Conservation (phyloP, 805 yeast species). For the Wickerhamomyces rabaulensis region DNA sequence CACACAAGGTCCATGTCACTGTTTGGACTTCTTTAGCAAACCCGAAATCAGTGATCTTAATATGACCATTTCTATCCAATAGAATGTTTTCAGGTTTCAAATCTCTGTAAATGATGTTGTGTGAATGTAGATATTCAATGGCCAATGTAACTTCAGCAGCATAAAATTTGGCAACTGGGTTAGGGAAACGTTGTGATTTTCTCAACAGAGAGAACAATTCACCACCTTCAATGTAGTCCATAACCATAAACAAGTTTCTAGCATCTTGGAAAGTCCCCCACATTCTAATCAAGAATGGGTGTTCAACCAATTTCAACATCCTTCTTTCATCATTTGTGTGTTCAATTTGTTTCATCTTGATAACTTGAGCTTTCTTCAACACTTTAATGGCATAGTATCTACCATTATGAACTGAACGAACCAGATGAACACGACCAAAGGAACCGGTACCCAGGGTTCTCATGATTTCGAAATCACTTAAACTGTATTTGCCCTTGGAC, state of each 20-base stretch:
- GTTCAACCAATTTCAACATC: constrained; percentile 80
- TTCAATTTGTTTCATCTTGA: constrained; percentile 90
- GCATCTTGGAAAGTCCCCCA: constrained; percentile 97
- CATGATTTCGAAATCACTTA: constrained; percentile 75
- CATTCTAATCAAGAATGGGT: constrained; percentile 87
- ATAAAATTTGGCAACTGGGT: constrained; percentile 93
- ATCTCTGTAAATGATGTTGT: constrained; percentile 85
- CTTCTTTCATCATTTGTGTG: constrained; percentile 94
- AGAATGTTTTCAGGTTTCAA: constrained; percentile 90
- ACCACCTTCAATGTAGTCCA: constrained; percentile 97
- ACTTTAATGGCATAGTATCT: constrained; percentile 92
- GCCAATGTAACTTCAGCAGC: constrained; percentile 89
- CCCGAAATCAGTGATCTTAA: constrained; percentile 90
- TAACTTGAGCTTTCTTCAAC: constrained; percentile 79
- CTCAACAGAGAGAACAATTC: constrained; percentile 82
- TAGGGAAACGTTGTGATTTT: constrained; percentile 87
- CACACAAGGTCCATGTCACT: constrained; percentile 91
- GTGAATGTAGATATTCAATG: constrained; percentile 78
- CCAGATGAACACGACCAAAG: constrained; percentile 90
- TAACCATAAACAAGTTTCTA: constrained; percentile 80
- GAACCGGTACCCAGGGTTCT: constrained; percentile 94
- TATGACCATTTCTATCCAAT: constrained; percentile 84
- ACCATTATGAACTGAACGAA: constrained; percentile 82
- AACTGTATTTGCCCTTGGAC: constrained; percentile 65
- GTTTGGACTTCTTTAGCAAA: constrained; percentile 91